Base-by-base conservation (phyloP, 768 basidiomycete species). In the Termitomyces sp. region DNA sequence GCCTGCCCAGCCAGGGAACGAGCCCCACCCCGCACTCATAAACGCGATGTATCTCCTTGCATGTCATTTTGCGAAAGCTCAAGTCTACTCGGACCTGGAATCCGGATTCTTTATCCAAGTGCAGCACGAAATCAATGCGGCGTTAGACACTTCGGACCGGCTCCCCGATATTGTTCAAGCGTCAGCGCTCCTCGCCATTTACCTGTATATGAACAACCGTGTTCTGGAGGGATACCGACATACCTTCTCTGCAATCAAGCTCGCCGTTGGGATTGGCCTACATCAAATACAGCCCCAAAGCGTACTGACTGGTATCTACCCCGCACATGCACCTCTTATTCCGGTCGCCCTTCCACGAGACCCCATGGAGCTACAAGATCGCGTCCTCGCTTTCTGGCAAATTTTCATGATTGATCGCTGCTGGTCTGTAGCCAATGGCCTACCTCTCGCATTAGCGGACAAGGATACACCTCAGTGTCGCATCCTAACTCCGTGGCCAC, bases 21-120 rank as follows among this genome's bases (percentile, higher is more conserved):
- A 74, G 60, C 80, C 83, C 2, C 86, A 87, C 67, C 82, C 86
- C 0, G 82, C 86, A 2, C 79, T 89, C 38, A 74, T 83, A 65
- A 84, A 84, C 66, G 81, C 85, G n/a, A 81, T 87, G 35, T 86
- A 81, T 68, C 81, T 88, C 55, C 74, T 87, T 55, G 85, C 79
- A 3, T 84, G 82, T 65, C 80, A 84, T 65, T 86, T 85, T 66
- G 74, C 83, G 40, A 76, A 75, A 18, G 76, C 73, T 5, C 74
- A 79, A 35, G 63, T 69, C 36, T 75, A 76, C 65, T 68, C 75
- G 39, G 76, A 74, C 12, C 70, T 85, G 40, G 82, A 86, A 66
- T 69, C 76, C 9, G 72, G 75, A 39, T 82, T 87, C 63, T 77
- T 85, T 62, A 74, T 77, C 36, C 76, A 80, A 57, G 76, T 83